A percentile compares a stretch with the other conserved stretches of the same genome.
phyloP scores from a whole-genome alignment of 345 rosid species.

The Clarkia xantiana region DNA sequence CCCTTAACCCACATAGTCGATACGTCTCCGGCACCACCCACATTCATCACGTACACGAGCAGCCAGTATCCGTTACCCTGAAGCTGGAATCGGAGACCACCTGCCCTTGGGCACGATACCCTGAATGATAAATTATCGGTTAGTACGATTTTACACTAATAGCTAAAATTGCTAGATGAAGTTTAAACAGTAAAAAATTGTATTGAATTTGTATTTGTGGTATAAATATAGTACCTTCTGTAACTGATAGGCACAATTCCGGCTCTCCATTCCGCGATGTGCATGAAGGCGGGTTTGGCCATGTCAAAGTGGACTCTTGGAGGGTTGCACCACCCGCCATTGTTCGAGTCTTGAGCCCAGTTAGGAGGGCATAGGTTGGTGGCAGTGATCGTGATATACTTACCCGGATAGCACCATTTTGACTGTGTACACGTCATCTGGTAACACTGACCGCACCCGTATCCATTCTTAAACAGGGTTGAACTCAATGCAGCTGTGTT shows the following conservation, averaged over 20 bases:
- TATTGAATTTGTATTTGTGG: no score
- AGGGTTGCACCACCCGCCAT: constrained; percentile 88
- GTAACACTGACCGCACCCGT: constrained; percentile 65
- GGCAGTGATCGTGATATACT: constrained; percentile 44
- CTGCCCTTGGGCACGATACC: constrained; percentile 27
- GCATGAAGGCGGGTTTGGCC: constrained; percentile 82
- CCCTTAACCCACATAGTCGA: constrained; percentile 47
- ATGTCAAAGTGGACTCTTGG: constrained; percentile 70
- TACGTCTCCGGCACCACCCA: constrained; percentile 56
- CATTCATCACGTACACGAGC: constrained; percentile 53
- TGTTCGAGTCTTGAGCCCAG: constrained; percentile 43
- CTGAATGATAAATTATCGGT: constrained; percentile 7
- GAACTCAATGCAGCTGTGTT: constrained; percentile 62
- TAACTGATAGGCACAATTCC: constrained; percentile 63
- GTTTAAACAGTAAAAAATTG: no score
- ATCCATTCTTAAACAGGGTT: constrained; percentile 47
- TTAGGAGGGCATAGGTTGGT: constrained; percentile 83
- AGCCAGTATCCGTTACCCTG: constrained; percentile 52
- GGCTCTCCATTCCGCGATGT: constrained; percentile 60
- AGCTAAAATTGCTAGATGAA: no score
- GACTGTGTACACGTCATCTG: constrained; percentile 47
- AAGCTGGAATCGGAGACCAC: constrained; percentile 26
- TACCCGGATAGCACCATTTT: constrained; percentile 22
- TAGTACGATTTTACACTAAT: no score
- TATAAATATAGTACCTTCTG: constrained; percentile 40